Percentiles rank a stretch among this genome's conserved stretches.
Evolutionary conservation across 352 stramenopile genomes (phyloP).

Genomic region (Globisporangium mamillatum): DNA sequence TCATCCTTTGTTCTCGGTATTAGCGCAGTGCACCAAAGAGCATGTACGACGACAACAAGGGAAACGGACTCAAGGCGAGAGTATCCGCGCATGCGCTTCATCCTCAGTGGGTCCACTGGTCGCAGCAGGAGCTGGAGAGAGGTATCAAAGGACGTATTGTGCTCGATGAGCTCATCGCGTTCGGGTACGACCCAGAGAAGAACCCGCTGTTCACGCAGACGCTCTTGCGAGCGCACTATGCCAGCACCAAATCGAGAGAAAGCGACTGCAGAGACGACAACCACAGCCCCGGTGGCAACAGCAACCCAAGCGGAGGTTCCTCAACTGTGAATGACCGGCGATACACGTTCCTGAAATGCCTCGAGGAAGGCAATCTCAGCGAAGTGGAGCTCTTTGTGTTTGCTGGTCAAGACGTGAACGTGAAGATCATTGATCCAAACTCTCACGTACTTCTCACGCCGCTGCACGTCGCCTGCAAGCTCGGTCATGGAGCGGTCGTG

Average conservation of each 20-base stretch:
- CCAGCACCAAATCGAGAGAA: slow-evolving; percentile 3
- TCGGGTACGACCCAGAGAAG: slow-evolving; percentile 51
- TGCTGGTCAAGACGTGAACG: slow-evolving; percentile 60
- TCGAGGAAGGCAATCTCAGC: slow-evolving; percentile 37
- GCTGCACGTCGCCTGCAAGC: slow-evolving; percentile 55
- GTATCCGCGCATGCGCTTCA: slow-evolving; percentile 31
- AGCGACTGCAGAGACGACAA: slow-evolving; percentile 21
- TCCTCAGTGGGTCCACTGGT: slow-evolving; percentile 65
- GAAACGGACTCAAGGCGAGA: slow-evolving; percentile 7
- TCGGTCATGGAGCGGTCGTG: slow-evolving; percentile 37
- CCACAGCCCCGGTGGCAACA: neutral
- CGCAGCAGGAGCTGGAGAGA: slow-evolving; percentile 51
- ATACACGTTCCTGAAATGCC: slow-evolving; percentile 48
- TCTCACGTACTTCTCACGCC: slow-evolving; percentile 38
- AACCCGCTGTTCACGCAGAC: slow-evolving; percentile 56
- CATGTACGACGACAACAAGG: slow-evolving; percentile 34
- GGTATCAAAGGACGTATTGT: slow-evolving; percentile 62
- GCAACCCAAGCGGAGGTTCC: neutral
- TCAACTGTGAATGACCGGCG: slow-evolving; percentile 9
- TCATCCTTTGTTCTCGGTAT: slow-evolving; percentile 9
- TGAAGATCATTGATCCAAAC: slow-evolving; percentile 29
- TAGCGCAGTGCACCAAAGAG: slow-evolving; percentile 36
- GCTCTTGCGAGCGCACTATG: slow-evolving; percentile 20
- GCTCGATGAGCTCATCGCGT: slow-evolving; percentile 43
- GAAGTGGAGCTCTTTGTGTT: slow-evolving; percentile 68